Conservation (phyloP, 1,139 yeast genomes). For the Maudiozyma humilis region DNA sequence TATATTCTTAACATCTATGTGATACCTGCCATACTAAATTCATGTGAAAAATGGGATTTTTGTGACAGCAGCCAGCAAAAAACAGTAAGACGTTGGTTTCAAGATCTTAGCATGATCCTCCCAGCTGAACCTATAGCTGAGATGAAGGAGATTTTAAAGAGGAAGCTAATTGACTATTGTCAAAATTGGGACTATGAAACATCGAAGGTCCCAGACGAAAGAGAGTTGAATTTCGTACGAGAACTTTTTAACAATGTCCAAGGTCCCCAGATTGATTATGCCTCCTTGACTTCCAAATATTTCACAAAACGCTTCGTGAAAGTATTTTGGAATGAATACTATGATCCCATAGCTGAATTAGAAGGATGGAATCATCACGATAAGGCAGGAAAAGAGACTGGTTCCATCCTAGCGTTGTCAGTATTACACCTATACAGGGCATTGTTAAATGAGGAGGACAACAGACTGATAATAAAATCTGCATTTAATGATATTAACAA, state of each 20-base stretch:
- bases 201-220: constrained; percentile 7
- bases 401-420: neutral
- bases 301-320: constrained; percentile 34
- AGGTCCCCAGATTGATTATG: constrained; percentile 29
- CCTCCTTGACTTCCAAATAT: constrained; percentile 22
- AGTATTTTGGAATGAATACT: constrained; percentile 22
- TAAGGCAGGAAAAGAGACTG: neutral
- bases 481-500: constrained; percentile 22
- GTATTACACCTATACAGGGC: neutral
- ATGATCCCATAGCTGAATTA: constrained; percentile 21
- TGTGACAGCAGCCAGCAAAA: neutral
- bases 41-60: constrained; percentile 26
- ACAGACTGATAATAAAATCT: constrained; percentile 11
- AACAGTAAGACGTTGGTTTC: constrained; percentile 14
- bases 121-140: constrained; percentile 5
- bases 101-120: constrained; percentile 16
- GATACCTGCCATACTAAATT: constrained; percentile 33
- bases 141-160: constrained; percentile 8
- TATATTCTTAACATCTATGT: constrained; percentile 30
- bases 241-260: constrained; percentile 34
- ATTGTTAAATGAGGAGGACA: constrained; percentile 6
- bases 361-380: constrained; percentile 12
- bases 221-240: neutral
- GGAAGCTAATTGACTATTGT: constrained; percentile 31
- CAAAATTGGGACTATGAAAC: constrained; percentile 32